These are phyloP conservation scores for Auxenochlorella pyrenoidosa DNA, from an alignment of 139 green algal species.

Conservation along the genomic window DNA sequence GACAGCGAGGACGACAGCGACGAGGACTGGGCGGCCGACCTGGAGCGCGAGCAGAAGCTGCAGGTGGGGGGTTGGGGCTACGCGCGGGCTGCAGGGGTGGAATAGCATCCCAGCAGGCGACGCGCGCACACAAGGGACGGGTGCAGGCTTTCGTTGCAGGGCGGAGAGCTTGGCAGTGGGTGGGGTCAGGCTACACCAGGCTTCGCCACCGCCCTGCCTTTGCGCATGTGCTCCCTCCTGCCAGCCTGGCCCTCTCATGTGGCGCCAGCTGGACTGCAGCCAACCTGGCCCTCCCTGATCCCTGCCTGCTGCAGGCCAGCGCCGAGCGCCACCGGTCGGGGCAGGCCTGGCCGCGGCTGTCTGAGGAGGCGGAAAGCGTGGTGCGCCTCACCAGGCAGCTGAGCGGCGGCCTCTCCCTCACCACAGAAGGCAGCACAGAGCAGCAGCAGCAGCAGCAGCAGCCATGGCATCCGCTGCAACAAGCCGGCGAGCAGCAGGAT, in stretches of 20 bases:
- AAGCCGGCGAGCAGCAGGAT: background rate
- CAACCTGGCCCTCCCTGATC: background rate
- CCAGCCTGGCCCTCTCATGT: too few relatives aligned
- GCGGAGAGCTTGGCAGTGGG: background rate
- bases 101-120: too few relatives aligned
- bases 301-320: slow-evolving; percentile 8
- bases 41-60: slow-evolving; percentile 31
- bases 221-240: too few relatives aligned
- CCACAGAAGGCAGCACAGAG: background rate
- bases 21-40: slow-evolving; percentile 23
- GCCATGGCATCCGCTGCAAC: background rate
- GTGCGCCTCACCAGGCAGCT: background rate
- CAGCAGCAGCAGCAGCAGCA: background rate
- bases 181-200: background rate
- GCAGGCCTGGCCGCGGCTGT: background rate
- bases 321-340: background rate
- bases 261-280: background rate
- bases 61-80: background rate
- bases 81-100: too few relatives aligned
- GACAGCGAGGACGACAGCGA: slow-evolving; percentile 33
- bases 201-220: too few relatives aligned
- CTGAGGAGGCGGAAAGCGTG: background rate
- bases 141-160: background rate
- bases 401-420: background rate
- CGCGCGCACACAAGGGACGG: too few relatives aligned